phyloP scores from a whole-genome alignment of 805 yeast species.

The Ascoidea tarda region DNA sequence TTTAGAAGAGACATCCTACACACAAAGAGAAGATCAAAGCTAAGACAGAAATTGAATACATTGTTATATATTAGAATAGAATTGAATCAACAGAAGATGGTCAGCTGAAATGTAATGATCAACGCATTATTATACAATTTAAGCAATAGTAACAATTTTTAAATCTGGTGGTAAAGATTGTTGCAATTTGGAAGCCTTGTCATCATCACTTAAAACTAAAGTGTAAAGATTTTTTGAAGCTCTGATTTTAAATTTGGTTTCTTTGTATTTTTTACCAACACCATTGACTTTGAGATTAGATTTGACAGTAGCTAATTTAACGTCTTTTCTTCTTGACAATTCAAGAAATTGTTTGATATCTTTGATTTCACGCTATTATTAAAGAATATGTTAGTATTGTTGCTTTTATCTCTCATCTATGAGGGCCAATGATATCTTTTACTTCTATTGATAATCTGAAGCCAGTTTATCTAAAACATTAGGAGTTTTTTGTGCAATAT shows the following conservation, averaged over 20 bases:
- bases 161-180: constrained; percentile 95
- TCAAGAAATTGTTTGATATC: constrained; percentile 97
- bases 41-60: too few species aligned
- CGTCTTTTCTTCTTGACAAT: constrained; percentile 93
- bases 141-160: constrained; percentile 29
- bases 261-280: constrained; percentile 74
- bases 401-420: too few species aligned
- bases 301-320: constrained; percentile 87
- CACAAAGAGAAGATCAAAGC: too few species aligned
- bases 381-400: too few species aligned
- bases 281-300: constrained; percentile 74
- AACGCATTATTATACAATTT: not conserved
- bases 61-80: too few species aligned
- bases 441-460: too few species aligned
- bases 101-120: too few species aligned
- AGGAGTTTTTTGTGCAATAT: too few species aligned
- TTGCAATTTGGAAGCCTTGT: constrained; percentile 94
- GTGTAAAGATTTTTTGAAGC: constrained; percentile 93
- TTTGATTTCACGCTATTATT: constrained; percentile 55
- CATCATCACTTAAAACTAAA: constrained; percentile 85
- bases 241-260: constrained; percentile 98
- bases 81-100: too few species aligned
- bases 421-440: too few species aligned
- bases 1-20: too few species aligned
- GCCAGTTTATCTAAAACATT: too few species aligned